These are phyloP conservation scores for Fusarium caatingaense DNA, from an alignment of 2,329 filamentous ascomycete genomes.

Conservation along the genomic window DNA sequence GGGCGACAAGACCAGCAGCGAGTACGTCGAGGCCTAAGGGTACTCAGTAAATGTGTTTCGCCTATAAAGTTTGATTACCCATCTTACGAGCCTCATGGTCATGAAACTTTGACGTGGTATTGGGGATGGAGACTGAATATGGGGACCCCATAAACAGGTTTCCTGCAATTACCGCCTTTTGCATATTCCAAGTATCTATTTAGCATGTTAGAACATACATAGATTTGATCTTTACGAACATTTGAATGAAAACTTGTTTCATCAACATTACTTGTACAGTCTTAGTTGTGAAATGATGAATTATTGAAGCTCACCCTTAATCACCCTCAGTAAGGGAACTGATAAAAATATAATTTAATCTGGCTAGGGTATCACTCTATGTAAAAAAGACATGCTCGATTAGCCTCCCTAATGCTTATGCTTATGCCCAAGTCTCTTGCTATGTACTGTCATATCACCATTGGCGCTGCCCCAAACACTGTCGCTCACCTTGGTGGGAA, in stretches of 20 bases:
- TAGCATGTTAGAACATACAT: slow-evolving; percentile 8
- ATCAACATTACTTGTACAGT: too few species aligned
- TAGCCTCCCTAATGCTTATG: slow-evolving; percentile 13
- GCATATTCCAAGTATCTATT: slow-evolving; percentile 4
- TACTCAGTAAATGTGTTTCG: background rate
- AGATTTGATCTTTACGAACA: background rate
- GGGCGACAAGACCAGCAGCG: slow-evolving; percentile 38
- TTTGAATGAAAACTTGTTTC: background rate
- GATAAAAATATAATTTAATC: slow-evolving; percentile 14
- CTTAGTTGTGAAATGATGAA: background rate
- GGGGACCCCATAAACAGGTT: background rate
- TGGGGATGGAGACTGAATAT: slow-evolving; percentile 12
- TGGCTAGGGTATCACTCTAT: slow-evolving; percentile 47
- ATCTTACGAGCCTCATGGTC: background rate
- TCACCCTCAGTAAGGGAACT: background rate
- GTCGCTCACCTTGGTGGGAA: slow-evolving; percentile 75
- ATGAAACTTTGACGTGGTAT: slow-evolving; percentile 16
- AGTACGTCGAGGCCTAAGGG: slow-evolving; percentile 31
- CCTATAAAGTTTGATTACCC: background rate
- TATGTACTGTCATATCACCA: slow-evolving; percentile 56
- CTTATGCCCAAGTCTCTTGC: slow-evolving; percentile 14
- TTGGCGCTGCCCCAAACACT: slow-evolving; percentile 80
- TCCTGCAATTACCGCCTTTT: slow-evolving; percentile 1
- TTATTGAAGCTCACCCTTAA: background rate
- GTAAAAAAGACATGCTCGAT: slow-evolving; percentile 22